Evolutionary conservation across 768 basidiomycete genomes (phyloP).

Genomic region (Multifurca ochricompacta): DNA sequence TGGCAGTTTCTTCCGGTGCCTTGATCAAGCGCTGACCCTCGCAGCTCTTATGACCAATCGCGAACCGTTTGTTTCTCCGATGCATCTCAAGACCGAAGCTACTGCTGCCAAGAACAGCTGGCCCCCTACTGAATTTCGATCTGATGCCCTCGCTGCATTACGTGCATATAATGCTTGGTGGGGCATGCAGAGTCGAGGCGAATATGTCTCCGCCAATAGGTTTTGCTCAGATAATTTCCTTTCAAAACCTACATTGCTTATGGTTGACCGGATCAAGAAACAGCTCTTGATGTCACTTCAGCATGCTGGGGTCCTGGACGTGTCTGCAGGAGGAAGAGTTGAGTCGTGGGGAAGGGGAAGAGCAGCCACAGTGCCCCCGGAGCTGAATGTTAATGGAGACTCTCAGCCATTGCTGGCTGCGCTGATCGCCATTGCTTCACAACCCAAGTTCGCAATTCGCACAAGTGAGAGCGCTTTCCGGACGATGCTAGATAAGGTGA

Average conservation of each 20-base stretch:
- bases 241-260: constrained; percentile 71
- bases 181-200: constrained; percentile 55
- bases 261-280: constrained; percentile 71
- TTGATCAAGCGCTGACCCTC: constrained; percentile 79
- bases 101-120: constrained; percentile 67
- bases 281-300: constrained; percentile 74
- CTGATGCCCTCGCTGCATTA: constrained; percentile 74
- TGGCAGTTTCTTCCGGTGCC: constrained; percentile 88
- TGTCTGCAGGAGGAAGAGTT: constrained; percentile 60
- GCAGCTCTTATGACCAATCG: constrained; percentile 89
- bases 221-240: constrained; percentile 87
- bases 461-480: constrained; percentile 59
- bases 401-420: constrained; percentile 73
- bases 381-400: constrained; percentile 64
- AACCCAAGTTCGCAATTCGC: constrained; percentile 86
- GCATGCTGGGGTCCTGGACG: constrained; percentile 72
- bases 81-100: constrained; percentile 66
- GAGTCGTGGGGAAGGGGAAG: constrained; percentile 27
- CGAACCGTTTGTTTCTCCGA: constrained; percentile 84
- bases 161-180: constrained; percentile 81
- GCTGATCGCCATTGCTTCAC: constrained; percentile 75
- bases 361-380: constrained; percentile 45
- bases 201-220: constrained; percentile 56
- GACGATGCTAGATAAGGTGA: constrained; percentile 79
- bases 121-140: constrained; percentile 72